These are phyloP conservation scores for Mycena kentingensis DNA, from an alignment of 768 basidiomycete genomes.

Conservation along the genomic window DNA sequence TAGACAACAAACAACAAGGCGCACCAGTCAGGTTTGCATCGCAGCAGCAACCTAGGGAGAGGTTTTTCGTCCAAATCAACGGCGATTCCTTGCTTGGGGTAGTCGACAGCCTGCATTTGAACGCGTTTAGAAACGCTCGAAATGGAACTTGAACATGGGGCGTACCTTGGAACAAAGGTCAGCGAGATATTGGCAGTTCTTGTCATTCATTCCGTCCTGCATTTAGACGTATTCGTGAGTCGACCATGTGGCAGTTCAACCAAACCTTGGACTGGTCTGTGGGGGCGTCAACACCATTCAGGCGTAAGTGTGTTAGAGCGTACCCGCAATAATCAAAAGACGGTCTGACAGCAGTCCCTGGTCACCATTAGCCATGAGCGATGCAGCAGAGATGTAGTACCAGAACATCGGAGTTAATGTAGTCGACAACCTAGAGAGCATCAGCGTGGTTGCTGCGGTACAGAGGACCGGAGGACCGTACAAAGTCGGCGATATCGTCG, in stretches of 20 bases:
- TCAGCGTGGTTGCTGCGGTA: too few relatives aligned
- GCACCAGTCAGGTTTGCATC: slow-evolving; percentile 76
- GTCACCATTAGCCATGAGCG: slow-evolving; percentile 1
- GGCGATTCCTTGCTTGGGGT: slow-evolving; percentile 73
- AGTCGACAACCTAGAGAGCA: too few relatives aligned
- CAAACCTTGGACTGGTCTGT: slow-evolving; percentile 71
- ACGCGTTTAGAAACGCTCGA: background rate
- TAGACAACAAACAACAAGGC: background rate
- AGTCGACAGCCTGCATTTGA: slow-evolving; percentile 69
- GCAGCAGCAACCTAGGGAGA: slow-evolving; percentile 59
- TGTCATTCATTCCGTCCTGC: slow-evolving; percentile 64
- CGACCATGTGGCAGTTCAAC: background rate
- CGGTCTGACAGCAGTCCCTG: slow-evolving; percentile 72
- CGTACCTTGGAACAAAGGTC: slow-evolving; percentile 56
- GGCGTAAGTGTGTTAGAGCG: too few relatives aligned
- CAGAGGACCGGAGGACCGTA: too few relatives aligned
- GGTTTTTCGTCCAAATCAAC: slow-evolving; percentile 49
- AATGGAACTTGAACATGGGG: background rate
- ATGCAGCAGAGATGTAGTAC: slow-evolving; percentile 39
- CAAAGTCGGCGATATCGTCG: slow-evolving; percentile 75
- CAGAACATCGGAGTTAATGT: slow-evolving; percentile 80
- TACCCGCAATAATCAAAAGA: slow-evolving; percentile 72
- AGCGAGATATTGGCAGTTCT: slow-evolving; percentile 58
- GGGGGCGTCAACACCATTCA: too few relatives aligned
- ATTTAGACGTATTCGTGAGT: slow-evolving; percentile 4